Percentiles rank a stretch among this genome's conserved stretches.
Evolutionary conservation across 805 yeast species (phyloP).

Genomic region (Wickerhamomyces queroliae): DNA sequence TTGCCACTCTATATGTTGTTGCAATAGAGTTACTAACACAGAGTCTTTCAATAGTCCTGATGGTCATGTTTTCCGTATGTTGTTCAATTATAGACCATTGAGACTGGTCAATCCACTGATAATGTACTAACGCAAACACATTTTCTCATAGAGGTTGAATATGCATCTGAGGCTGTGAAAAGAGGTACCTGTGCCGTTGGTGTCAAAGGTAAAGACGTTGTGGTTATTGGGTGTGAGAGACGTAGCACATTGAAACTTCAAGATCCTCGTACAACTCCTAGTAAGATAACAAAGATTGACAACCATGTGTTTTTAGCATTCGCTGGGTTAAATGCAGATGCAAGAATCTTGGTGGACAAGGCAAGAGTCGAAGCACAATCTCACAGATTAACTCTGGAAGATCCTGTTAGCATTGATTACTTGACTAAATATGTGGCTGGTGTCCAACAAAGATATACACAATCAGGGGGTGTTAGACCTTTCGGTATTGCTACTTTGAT

Average conservation of each 20-base stretch:
- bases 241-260: constrained; percentile 92
- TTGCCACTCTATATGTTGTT: constrained; percentile 5
- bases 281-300: constrained; percentile 88
- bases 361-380: constrained; percentile 97
- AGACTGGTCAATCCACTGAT: neutral
- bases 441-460: constrained; percentile 94
- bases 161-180: constrained; percentile 95
- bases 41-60: constrained; percentile 62
- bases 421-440: constrained; percentile 96
- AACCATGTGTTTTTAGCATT: constrained; percentile 87
- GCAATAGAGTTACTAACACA: constrained; percentile 24
- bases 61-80: constrained; percentile 93
- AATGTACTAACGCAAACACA: neutral
- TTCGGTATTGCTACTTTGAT: constrained; percentile 93
- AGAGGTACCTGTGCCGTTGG: constrained; percentile 99
- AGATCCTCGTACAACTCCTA: constrained; percentile 94
- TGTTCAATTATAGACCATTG: no score
- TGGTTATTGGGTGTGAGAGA: constrained; percentile 94
- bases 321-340: constrained; percentile 98
- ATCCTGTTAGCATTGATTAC: constrained; percentile 87
- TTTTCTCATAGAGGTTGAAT: constrained; percentile 69
- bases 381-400: constrained; percentile 89
- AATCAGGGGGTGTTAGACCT: constrained; percentile 97
- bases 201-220: constrained; percentile 82
- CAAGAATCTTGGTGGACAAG: constrained; percentile 87